Conservation (phyloP, 129 eudicot species). For the sunflower (Helianthus annuus) region DNA sequence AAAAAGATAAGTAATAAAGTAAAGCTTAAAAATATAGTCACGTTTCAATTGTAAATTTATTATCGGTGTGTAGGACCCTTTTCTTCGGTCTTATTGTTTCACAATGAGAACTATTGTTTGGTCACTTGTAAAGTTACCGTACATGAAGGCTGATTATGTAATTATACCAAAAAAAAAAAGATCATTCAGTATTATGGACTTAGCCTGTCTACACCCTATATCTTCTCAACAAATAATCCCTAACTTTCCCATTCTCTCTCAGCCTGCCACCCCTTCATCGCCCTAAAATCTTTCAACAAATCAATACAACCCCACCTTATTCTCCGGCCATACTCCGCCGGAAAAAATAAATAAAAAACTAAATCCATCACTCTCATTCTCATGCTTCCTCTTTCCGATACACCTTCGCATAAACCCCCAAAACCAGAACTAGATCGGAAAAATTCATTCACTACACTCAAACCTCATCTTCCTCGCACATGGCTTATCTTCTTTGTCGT, state of each 20-base stretch:
- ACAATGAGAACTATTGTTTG: too few species aligned
- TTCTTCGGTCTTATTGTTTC: too few species aligned
- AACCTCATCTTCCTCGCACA: slow-evolving; percentile 62
- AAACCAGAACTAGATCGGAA: slow-evolving; percentile 44
- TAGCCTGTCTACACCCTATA: slow-evolving; percentile 19
- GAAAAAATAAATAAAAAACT: background rate
- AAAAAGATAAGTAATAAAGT: too few species aligned
- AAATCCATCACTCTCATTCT: slow-evolving; percentile 18
- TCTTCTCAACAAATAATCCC: slow-evolving; percentile 33
- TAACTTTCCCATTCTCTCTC: slow-evolving; percentile 18
- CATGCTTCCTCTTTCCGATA: slow-evolving; percentile 61
- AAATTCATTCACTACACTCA: slow-evolving; percentile 33
- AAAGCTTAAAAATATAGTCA: too few species aligned
- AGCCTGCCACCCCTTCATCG: slow-evolving; percentile 27
- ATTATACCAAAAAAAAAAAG: background rate
- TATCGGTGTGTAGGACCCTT: too few species aligned
- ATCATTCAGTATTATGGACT: background rate
- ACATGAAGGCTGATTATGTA: slow-evolving; percentile 11
- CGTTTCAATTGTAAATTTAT: too few species aligned
- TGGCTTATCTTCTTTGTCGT: slow-evolving; percentile 73
- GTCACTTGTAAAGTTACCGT: background rate
- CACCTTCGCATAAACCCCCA: slow-evolving; percentile 42
- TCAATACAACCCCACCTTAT: slow-evolving; percentile 1
- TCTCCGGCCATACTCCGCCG: slow-evolving; percentile 21
- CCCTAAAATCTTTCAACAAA: background rate